Evolutionary conservation across 495 filamentous ascomycete genomes (phyloP).

Genomic region (Penicillium macrosclerotiorum): DNA sequence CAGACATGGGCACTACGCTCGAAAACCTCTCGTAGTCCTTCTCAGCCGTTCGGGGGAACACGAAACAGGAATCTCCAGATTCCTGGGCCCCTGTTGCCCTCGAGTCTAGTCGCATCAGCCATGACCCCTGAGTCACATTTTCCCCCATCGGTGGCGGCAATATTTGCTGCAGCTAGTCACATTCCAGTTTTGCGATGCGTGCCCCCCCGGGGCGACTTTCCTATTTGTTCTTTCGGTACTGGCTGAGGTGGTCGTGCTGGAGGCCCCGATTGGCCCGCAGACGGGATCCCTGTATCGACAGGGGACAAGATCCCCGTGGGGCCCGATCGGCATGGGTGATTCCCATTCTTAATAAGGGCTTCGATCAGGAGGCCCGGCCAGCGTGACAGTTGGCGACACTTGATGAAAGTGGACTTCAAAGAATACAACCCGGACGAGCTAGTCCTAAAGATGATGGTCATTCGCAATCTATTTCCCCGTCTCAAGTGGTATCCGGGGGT

Average conservation of each 20-base stretch:
- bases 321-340: constrained; percentile 22
- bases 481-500: constrained; percentile 25
- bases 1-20: no score
- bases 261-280: constrained; percentile 3
- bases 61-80: no score
- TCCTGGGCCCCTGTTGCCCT: no score
- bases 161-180: constrained; percentile 24
- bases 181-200: constrained; percentile 16
- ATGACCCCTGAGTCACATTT: constrained; percentile 25
- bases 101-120: constrained; percentile 9
- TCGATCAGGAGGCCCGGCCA: constrained; percentile 21
- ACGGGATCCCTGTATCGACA: constrained; percentile 9
- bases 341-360: constrained; percentile 10
- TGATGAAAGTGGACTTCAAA: no score
- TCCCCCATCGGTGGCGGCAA: constrained; percentile 15
- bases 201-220: constrained; percentile 12
- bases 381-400: constrained; percentile 25
- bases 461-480: constrained; percentile 19
- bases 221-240: constrained; percentile 7
- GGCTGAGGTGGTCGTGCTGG: background rate
- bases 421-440: background rate
- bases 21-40: no score
- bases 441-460: constrained; percentile 11
- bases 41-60: no score
- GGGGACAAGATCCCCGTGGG: constrained; percentile 16